Evolutionary conservation across 305 asterid genomes (phyloP).

Genomic region (Fraxinus sp.): DNA sequence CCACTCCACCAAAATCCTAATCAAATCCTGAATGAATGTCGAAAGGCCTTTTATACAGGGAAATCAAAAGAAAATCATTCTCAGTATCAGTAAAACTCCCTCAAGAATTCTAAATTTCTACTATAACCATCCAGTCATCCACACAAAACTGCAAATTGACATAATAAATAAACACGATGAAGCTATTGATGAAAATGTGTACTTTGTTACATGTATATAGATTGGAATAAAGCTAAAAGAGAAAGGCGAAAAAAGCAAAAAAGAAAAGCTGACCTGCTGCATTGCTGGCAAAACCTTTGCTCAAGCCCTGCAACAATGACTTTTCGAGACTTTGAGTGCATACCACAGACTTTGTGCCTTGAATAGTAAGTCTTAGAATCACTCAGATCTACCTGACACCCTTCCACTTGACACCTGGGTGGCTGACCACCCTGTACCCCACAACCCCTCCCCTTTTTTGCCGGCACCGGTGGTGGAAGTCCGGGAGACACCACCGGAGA

Average conservation of each 20-base stretch:
- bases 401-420: constrained; percentile 76
- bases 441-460: constrained; percentile 36
- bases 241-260: neutral
- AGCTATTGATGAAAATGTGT: neutral
- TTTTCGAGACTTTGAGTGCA: constrained; percentile 64
- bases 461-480: constrained; percentile 32
- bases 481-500: constrained; percentile 28
- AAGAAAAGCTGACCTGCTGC: constrained; percentile 59
- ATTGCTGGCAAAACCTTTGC: constrained; percentile 82
- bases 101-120: neutral
- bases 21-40: neutral
- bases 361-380: constrained; percentile 70
- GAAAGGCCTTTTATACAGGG: neutral
- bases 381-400: constrained; percentile 63
- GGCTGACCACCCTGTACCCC: constrained; percentile 36
- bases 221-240: neutral
- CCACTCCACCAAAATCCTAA: neutral
- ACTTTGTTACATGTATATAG: neutral
- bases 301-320: constrained; percentile 61
- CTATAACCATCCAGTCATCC: neutral
- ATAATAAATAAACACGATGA: neutral
- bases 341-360: constrained; percentile 69
- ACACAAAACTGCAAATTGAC: neutral
- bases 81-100: constrained; percentile 5
- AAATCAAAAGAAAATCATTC: constrained; percentile 9